Percentiles rank a stretch among this genome's conserved stretches.
phyloP scores from a whole-genome alignment of 2,329 filamentous ascomycete species.

The Volutella citrinella region DNA sequence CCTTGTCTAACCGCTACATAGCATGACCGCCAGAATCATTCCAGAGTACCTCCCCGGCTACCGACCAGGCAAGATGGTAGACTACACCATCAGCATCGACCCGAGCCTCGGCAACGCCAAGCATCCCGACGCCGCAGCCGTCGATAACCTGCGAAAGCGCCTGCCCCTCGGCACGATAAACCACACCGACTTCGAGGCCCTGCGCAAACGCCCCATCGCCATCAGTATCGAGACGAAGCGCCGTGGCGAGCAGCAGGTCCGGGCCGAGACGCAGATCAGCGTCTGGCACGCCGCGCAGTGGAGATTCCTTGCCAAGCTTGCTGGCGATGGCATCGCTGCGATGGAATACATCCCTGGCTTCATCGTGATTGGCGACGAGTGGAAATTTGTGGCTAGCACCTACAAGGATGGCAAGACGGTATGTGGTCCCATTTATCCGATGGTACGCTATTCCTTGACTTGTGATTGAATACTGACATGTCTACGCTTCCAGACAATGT shows the following conservation, averaged over 20 bases:
- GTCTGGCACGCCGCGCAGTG: conserved; percentile 9
- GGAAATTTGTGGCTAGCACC: conserved; percentile 9
- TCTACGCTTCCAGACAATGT: too few species aligned
- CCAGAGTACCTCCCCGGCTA: not conserved
- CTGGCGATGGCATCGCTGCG: not conserved
- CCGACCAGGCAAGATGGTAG: conserved; percentile 1
- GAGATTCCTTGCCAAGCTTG: not conserved
- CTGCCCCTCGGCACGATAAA: conserved; percentile 3
- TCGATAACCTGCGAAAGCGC: not conserved
- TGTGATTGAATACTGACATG: too few species aligned
- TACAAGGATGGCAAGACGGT: conserved; percentile 5
- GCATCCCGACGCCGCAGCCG: not conserved
- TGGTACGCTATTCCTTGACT: too few species aligned
- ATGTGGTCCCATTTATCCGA: too few species aligned
- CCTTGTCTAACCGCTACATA: not conserved
- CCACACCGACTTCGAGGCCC: conserved; percentile 5
- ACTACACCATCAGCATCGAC: conserved; percentile 7
- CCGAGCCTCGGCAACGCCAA: not conserved
- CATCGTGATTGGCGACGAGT: conserved; percentile 9
- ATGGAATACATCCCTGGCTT: conserved; percentile 7
- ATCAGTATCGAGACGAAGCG: too few species aligned
- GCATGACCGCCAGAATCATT: conserved; percentile 6
- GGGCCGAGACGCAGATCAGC: conserved; percentile 5
- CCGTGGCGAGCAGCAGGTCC: conserved; percentile 1
- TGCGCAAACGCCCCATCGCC: conserved; percentile 2